These are phyloP conservation scores for Diutina catenulata DNA, from an alignment of 1,139 yeast genomes.

Conservation along the genomic window DNA sequence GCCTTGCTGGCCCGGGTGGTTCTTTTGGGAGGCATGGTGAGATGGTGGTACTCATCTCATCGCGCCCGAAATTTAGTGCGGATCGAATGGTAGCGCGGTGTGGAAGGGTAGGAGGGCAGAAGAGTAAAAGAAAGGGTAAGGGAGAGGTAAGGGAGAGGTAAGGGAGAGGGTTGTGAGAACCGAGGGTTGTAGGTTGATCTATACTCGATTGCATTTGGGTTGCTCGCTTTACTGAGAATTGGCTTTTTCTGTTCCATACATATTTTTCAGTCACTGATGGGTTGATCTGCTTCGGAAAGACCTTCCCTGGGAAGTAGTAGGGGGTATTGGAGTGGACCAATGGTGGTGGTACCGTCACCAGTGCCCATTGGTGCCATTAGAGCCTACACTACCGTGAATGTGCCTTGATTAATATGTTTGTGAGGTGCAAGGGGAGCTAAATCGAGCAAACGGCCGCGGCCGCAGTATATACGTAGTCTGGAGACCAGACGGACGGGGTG, in stretches of 20 bases:
- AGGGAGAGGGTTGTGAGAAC: too few species aligned
- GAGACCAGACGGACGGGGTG: constrained; percentile 5
- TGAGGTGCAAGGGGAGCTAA: not conserved
- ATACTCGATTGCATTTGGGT: too few species aligned
- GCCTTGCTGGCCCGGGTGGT: constrained; percentile 11
- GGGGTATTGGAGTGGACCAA: too few species aligned
- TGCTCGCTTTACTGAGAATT: too few species aligned
- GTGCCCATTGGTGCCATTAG: not conserved
- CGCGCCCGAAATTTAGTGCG: not conserved
- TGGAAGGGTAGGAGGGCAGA: too few species aligned
- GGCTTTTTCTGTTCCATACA: too few species aligned
- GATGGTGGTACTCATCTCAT: not conserved
- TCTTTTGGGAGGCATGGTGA: not conserved
- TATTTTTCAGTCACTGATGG: too few species aligned
- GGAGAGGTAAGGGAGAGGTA: not conserved
- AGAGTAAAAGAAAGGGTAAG: not conserved
- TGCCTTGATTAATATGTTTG: not conserved
- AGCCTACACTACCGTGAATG: constrained; percentile 6
- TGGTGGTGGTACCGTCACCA: too few species aligned
- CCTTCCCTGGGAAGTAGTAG: too few species aligned
- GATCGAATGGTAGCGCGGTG: not conserved
- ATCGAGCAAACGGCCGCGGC: not conserved
- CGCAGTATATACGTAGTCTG: too few species aligned
- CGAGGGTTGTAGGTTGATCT: too few species aligned
- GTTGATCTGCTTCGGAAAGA: too few species aligned